These are phyloP conservation scores for Coriaria nepalensis DNA, from an alignment of 306 rosid species.

Conservation along the genomic window DNA sequence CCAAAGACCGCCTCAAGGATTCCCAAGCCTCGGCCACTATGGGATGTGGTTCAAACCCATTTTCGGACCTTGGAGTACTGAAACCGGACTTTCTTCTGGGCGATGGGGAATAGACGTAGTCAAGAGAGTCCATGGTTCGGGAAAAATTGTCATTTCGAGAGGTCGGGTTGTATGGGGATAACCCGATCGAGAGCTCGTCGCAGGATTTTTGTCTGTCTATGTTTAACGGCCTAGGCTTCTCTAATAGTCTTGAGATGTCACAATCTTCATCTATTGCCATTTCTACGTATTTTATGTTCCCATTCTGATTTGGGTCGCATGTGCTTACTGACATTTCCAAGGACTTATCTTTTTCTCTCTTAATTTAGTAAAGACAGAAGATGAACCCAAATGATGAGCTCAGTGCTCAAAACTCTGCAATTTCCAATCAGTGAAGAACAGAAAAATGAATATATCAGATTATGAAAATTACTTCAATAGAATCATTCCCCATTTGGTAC, in stretches of 20 bases:
- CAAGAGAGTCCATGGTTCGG: slow-evolving; percentile 31
- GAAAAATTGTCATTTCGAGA: slow-evolving; percentile 19
- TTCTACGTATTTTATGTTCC: slow-evolving; percentile 23
- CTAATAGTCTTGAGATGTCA: slow-evolving; percentile 42
- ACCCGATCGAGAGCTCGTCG: slow-evolving; percentile 43
- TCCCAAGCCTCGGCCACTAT: slow-evolving; percentile 68
- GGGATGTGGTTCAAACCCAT: slow-evolving; percentile 37
- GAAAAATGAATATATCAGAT: too few species aligned
- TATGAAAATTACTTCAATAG: too few species aligned
- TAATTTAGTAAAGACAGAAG: background rate
- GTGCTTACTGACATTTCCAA: slow-evolving; percentile 20
- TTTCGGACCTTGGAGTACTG: slow-evolving; percentile 39
- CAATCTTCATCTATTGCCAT: slow-evolving; percentile 30
- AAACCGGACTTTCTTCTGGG: slow-evolving; percentile 31
- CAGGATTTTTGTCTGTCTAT: slow-evolving; percentile 62
- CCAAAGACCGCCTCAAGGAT: slow-evolving; percentile 63
- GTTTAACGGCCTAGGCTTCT: slow-evolving; percentile 55
- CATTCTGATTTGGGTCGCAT: slow-evolving; percentile 29
- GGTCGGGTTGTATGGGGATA: slow-evolving; percentile 30
- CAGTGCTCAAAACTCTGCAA: slow-evolving; percentile 32
- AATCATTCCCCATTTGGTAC: too few species aligned
- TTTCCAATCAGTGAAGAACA: too few species aligned
- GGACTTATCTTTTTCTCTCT: background rate
- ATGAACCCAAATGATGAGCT: slow-evolving; percentile 8
- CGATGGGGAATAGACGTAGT: slow-evolving; percentile 32